These are phyloP conservation scores for Trypanosoma brucei DNA, from an alignment of 208 protist species.

Conservation along the genomic window DNA sequence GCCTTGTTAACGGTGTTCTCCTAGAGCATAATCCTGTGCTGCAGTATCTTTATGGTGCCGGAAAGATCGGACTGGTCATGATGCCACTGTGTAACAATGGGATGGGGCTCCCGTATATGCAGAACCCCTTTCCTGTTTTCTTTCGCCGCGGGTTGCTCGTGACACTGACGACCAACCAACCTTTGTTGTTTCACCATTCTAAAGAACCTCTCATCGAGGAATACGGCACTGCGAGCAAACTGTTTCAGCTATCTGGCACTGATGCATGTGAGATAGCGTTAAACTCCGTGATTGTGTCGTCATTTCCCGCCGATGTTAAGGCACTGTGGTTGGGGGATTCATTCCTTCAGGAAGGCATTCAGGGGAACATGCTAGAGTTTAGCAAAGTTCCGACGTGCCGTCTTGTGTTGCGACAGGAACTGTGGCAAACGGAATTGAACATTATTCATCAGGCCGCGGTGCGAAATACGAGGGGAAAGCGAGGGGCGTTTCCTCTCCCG, in stretches of 20 bases:
- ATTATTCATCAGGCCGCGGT: conserved; percentile 17
- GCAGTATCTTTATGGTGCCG: conserved; percentile 97
- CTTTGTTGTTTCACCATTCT: conserved; percentile 94
- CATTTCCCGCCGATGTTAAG: conserved; percentile 59
- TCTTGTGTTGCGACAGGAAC: conserved; percentile 61
- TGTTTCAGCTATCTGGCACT: conserved; percentile 62
- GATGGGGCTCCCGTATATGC: conserved; percentile 91
- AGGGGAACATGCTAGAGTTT: conserved; percentile 54
- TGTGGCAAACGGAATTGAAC: conserved; percentile 60
- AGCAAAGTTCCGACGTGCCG: conserved; percentile 67
- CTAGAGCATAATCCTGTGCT: conserved; percentile 90
- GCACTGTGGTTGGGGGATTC: conserved; percentile 63
- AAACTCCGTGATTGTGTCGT: conserved; percentile 81
- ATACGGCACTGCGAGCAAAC: conserved; percentile 67
- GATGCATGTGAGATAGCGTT: conserved; percentile 85
- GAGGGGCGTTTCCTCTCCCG: not conserved
- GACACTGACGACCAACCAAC: conserved; percentile 91
- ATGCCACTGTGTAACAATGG: conserved; percentile 95
- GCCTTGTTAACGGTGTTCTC: conserved; percentile 93
- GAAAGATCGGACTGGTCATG: conserved; percentile 95
- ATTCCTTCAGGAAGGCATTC: conserved; percentile 47
- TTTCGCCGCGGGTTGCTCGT: conserved; percentile 94
- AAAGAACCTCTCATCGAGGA: conserved; percentile 79
- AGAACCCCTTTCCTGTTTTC: conserved; percentile 92
- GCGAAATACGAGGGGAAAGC: not conserved